Base-by-base conservation (phyloP, 805 yeast species). In the Candida loeiensis region DNA sequence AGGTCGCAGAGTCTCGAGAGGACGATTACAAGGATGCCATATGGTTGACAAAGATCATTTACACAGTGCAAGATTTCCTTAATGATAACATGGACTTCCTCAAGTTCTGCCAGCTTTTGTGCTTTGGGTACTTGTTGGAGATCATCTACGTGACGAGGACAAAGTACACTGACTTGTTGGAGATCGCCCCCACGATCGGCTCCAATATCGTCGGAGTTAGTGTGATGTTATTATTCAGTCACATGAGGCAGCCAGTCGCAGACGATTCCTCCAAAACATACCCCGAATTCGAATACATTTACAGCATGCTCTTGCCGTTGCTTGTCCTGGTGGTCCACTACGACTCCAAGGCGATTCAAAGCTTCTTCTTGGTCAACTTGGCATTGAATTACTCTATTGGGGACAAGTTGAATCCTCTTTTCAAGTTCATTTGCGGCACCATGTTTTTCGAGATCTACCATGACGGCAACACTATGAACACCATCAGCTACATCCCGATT, bases 241-340 rank as follows among this genome's bases (percentile, higher is more conserved):
- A 58, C 43, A 19, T 37, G 20, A 45, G 32, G 31, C 50, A 53
- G 19, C 46, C 57, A 2, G 46, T 43, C 3, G 39, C 32, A 6
- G 36, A 29, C 47, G 49, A 34, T 51, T 52, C 30, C 47, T 44
- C 31, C 15, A 40, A 17, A 11, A 37, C 36, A 12, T 47, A 60
- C 38, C 74, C 74, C 12, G 66, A 63, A 29, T 69, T 68, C 48
- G 63, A 68, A 48, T 50, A 56, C 36, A 25, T 69, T 7, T 65
- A 64, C 44, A 51, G 66, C 20, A 41, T 63, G n/a, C 38, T 63
- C 13, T 45, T 69, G 5, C 73, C 73, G 0, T 47, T 54, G 25
- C 43, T 53, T 15, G 47, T 59, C 22, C 48, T 45, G 37, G 38
- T 62, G 22, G 41, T 57, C 33, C 48, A 53, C 44, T 20, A 16